Conservation (phyloP, 2,329 filamentous ascomycete species). For the Apiospora rasikravindrae region DNA sequence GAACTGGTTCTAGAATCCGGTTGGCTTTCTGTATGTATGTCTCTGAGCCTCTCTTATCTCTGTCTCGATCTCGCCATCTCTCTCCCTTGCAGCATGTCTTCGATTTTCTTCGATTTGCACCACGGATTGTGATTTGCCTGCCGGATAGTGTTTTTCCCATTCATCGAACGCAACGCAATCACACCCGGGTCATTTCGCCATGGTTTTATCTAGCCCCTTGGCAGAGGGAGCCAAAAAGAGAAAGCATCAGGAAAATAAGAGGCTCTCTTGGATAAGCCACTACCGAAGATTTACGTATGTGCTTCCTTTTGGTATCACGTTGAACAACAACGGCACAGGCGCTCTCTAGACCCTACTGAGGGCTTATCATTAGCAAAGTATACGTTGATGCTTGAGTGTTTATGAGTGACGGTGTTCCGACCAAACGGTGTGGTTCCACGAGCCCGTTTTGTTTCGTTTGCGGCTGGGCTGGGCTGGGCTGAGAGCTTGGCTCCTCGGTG, state of each 20-base stretch:
- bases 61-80: neutral
- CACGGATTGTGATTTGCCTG: neutral
- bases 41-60: neutral
- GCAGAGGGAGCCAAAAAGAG: conserved; percentile 8
- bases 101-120: neutral
- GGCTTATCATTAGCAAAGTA: neutral
- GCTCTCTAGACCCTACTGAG: too few species aligned
- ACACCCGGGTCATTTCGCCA: conserved; percentile 3
- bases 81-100: neutral
- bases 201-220: conserved; percentile 4
- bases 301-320: neutral
- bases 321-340: neutral
- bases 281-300: neutral
- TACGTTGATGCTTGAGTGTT: neutral
- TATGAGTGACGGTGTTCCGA: neutral
- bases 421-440: neutral
- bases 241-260: neutral
- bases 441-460: neutral
- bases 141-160: neutral
- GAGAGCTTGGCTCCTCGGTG: neutral
- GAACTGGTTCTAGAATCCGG: neutral
- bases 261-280: conserved; percentile 9
- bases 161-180: neutral
- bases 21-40: neutral
- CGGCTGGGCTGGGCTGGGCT: neutral